phyloP scores from a whole-genome alignment of 352 stramenopile genomes.

The Phytophthora melonis region DNA sequence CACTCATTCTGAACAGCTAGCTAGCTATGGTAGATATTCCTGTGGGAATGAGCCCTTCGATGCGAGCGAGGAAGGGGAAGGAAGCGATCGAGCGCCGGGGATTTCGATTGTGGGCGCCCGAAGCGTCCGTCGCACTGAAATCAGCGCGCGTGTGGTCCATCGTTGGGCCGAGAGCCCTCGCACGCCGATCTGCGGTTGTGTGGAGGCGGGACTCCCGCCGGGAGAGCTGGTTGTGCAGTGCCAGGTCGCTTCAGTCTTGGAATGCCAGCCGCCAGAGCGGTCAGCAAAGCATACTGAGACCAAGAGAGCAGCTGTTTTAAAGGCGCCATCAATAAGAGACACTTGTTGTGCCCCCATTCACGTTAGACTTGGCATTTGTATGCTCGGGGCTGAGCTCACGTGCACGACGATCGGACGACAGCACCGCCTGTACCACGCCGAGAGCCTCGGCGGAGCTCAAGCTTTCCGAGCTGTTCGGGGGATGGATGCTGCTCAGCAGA shows the following conservation, averaged over 20 bases:
- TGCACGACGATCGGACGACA: conserved; percentile 14
- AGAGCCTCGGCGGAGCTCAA: conserved; percentile 1
- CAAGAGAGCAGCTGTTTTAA: conserved; percentile 26
- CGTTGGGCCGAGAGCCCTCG: conserved; percentile 18
- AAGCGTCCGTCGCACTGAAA: conserved; percentile 34
- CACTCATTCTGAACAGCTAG: conserved; percentile 42
- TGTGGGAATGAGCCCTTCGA: conserved; percentile 17
- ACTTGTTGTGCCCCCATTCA: background rate
- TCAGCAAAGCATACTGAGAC: conserved; percentile 13
- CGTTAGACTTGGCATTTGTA: conserved; percentile 22
- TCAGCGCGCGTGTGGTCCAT: conserved; percentile 27
- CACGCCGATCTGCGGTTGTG: conserved; percentile 25
- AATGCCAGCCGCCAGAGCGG: conserved; percentile 7
- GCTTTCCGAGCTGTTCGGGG: conserved; percentile 8
- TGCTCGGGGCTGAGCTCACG: background rate
- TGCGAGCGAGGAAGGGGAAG: background rate
- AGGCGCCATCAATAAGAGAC: conserved; percentile 10
- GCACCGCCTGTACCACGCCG: conserved; percentile 6
- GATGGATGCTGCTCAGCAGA: conserved; percentile 15
- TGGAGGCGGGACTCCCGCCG: too few relatives aligned
- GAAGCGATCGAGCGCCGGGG: conserved; percentile 8
- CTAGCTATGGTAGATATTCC: background rate
- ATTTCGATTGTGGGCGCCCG: conserved; percentile 25
- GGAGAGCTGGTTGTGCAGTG: conserved; percentile 17
- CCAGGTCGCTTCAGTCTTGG: conserved; percentile 10